Base-by-base conservation (phyloP, 1,284 basidiomycete species). In the Stygiomarasmius scandens region DNA sequence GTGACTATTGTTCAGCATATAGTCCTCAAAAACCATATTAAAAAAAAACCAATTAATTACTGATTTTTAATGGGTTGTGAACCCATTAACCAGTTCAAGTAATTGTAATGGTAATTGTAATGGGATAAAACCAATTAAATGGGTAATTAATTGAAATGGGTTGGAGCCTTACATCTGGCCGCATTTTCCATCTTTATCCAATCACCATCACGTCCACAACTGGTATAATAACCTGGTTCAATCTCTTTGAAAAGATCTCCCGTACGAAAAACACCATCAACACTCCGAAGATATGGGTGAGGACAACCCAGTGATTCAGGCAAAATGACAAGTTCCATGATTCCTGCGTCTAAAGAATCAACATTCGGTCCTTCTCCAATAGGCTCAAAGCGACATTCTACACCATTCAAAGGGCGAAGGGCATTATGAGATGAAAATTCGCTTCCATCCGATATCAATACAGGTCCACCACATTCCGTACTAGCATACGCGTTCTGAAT, bases 161-260 rank as follows among this genome's bases (percentile, higher is more conserved):
- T n/a, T n/a, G n/a, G n/a, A n/a, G n/a, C n/a, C n/a, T n/a, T n/a
- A n/a, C n/a, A n/a, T n/a, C n/a, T n/a, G n/a, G n/a, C 55, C 2
- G 58, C 58, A 8, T 59, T 58, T 20, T 66, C 67, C 12, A 64
- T 69, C 27, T 63, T 56, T 44, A 71, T 67, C 68, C 67, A 71
- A 51, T 69, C 68, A 46, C 67, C 67, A 27, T 63, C 66, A 6
- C 68, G 53, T 24, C 68, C 67, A 19, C 68, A 66, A 56, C 65
- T 70, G 19, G 61, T 49, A 49, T 66, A 70, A 14, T 59, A 63
- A 20, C 67, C 67, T 3, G 63, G 62, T 32, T 63, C 52, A 5
- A 66, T 65, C 53, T 71, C 64, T 50, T 68, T 67, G 51, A 71
- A 69, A 0, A 71, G 61, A 52, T 70, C 69, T 2, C 67, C 69